phyloP scores from a whole-genome alignment of 768 basidiomycete species.

The Lactifluus volemus region DNA sequence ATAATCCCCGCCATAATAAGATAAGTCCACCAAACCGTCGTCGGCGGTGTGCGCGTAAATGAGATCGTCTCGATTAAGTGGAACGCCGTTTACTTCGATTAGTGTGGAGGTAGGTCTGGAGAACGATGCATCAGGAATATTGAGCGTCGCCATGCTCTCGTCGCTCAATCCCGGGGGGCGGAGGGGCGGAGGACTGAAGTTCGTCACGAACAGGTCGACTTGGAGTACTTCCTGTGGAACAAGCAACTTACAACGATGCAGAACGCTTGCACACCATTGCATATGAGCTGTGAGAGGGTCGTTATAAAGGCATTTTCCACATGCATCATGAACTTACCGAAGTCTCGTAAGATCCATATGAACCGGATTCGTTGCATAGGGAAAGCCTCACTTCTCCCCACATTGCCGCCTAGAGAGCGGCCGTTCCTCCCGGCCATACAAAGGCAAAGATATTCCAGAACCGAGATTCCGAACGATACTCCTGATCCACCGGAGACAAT shows the following conservation, averaged over 20 bases:
- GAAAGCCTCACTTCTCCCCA: constrained; percentile 35
- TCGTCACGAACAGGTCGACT: constrained; percentile 70
- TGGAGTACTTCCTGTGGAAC: constrained; percentile 42
- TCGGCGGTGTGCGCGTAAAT: neutral
- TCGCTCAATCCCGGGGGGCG: neutral
- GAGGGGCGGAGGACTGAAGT: constrained; percentile 28
- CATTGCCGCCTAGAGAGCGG: constrained; percentile 36
- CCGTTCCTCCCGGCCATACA: constrained; percentile 51
- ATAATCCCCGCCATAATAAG: constrained; percentile 33
- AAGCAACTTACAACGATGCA: constrained; percentile 54
- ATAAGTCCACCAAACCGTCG: constrained; percentile 34
- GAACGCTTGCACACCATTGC: constrained; percentile 62
- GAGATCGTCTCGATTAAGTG: constrained; percentile 3
- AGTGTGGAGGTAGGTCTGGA: neutral
- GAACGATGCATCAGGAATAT: neutral
- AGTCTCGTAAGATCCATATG: constrained; percentile 72
- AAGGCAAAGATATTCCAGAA: constrained; percentile 55
- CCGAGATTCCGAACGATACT: constrained; percentile 59
- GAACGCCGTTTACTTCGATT: constrained; percentile 1
- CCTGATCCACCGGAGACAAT: constrained; percentile 69
- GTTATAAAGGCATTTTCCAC: neutral
- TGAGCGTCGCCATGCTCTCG: neutral
- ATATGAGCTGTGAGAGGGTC: constrained; percentile 45
- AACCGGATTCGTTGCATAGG: constrained; percentile 53
- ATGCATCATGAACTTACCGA: constrained; percentile 38